Evolutionary conservation across 148 eudicot genomes (phyloP).

Genomic region (Chenopodium album): DNA sequence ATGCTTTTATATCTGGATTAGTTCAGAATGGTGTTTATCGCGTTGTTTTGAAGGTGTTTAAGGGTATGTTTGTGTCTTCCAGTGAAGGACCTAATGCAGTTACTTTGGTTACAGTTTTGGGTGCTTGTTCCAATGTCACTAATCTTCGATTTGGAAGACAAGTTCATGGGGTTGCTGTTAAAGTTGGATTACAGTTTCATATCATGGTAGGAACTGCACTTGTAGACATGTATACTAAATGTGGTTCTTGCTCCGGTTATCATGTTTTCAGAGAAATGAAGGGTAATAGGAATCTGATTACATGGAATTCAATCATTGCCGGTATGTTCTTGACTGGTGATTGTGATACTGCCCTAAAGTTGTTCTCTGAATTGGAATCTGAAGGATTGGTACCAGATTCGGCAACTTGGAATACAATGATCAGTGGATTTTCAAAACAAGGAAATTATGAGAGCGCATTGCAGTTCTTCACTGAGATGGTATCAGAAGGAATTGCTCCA

Average conservation of each 20-base stretch:
- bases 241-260: conserved; percentile 57
- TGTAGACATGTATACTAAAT: conserved; percentile 74
- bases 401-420: conserved; percentile 82
- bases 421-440: conserved; percentile 60
- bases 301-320: conserved; percentile 77
- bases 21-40: conserved; percentile 48
- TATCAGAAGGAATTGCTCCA: conserved; percentile 38
- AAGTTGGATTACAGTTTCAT: conserved; percentile 43
- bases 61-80: conserved; percentile 42
- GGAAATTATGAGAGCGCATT: conserved; percentile 60
- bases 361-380: conserved; percentile 47
- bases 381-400: conserved; percentile 67
- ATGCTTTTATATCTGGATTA: conserved; percentile 71
- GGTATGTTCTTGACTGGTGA: conserved; percentile 66
- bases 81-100: conserved; percentile 48
- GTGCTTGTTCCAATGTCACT: conserved; percentile 53
- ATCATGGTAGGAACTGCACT: conserved; percentile 70
- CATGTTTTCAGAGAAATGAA: conserved; percentile 53
- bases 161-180: conserved; percentile 59
- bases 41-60: conserved; percentile 51
- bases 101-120: conserved; percentile 59
- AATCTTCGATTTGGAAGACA: conserved; percentile 59
- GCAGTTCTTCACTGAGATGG: conserved; percentile 60
- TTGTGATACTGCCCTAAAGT: conserved; percentile 48
- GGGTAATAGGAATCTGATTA: conserved; percentile 50